Conservation (phyloP, 306 rosid genomes). For the Coriaria nepalensis region DNA sequence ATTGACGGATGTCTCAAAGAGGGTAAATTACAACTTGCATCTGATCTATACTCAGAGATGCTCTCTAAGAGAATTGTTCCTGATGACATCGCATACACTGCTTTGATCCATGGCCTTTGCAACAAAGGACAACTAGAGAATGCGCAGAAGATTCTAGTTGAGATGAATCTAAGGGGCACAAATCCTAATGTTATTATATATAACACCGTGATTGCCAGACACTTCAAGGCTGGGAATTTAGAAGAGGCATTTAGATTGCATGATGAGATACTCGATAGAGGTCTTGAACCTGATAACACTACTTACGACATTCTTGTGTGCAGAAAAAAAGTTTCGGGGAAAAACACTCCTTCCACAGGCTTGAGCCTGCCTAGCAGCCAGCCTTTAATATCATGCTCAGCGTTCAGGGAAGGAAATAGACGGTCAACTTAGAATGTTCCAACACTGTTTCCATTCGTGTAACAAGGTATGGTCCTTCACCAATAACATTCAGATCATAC, state of each 20-base stretch:
- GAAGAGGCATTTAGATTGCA: constrained; percentile 60
- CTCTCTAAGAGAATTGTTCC: constrained; percentile 52
- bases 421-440: no score
- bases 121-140: constrained; percentile 47
- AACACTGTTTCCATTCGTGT: no score
- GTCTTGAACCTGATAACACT: constrained; percentile 47
- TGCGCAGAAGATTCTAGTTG: constrained; percentile 43
- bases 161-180: constrained; percentile 31
- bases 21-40: constrained; percentile 37
- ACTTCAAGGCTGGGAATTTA: constrained; percentile 58
- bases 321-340: constrained; percentile 33
- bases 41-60: constrained; percentile 66
- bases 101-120: constrained; percentile 50
- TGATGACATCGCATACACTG: constrained; percentile 33
- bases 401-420: no score
- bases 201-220: constrained; percentile 51
- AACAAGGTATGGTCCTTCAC: no score
- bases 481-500: no score
- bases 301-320: constrained; percentile 57
- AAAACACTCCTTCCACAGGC: not conserved
- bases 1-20: constrained; percentile 44
- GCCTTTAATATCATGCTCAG: no score
- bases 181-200: constrained; percentile 50
- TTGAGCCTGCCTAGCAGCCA: no score
- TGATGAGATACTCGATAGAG: constrained; percentile 79